Base-by-base conservation (phyloP, 2,329 filamentous ascomycete species). In the Fusarium palustre region DNA sequence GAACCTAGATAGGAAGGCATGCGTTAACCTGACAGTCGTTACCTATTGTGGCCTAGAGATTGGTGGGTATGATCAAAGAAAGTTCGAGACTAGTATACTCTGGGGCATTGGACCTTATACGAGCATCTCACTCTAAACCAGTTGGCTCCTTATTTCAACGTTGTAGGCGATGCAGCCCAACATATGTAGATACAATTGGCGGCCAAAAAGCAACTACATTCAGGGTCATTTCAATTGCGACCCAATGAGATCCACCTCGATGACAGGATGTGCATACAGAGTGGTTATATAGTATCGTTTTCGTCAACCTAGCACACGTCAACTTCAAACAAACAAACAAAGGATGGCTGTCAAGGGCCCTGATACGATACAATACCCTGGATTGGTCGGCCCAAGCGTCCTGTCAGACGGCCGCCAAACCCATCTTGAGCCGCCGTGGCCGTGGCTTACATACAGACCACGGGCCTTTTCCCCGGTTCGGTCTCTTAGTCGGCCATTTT, bases 401-500 rank as follows among this genome's bases (percentile, higher is more conserved):
- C 72, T 74, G 72, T 74, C 72, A 74, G 67, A 69, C 66, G 64
- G 68, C 53, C 50, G 52, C 60, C 61, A 67, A 66, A 39, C 64
- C 64, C 63, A 63, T 57, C 45, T 57, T 66, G 38, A 66, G 55
- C 61, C 63, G 53, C 69, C 64, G 64, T 72, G 67, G 60, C 62
- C 69, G 47, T 50, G 69, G 59, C 46, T 50, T 50, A 34, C 43
- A 46, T 30, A 46, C 42, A 36, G 60, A 57, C 65, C 52, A 60
- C 64, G 60, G 59, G 28, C 54, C 57, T 64, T 60, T 65, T 74
- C 70, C 71, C 71, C 69, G 65, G 64, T 59, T 74, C 71, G 71
- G 71, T 52, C 59, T 66, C 69, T 69, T 74, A 64, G 71, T 72
- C 71, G 71, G 71, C 61, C 59, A 59, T 73, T 73, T 69, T 72